Evolutionary conservation across 208 protist genomes (phyloP).

Genomic region (Crithidia fasciculata): DNA sequence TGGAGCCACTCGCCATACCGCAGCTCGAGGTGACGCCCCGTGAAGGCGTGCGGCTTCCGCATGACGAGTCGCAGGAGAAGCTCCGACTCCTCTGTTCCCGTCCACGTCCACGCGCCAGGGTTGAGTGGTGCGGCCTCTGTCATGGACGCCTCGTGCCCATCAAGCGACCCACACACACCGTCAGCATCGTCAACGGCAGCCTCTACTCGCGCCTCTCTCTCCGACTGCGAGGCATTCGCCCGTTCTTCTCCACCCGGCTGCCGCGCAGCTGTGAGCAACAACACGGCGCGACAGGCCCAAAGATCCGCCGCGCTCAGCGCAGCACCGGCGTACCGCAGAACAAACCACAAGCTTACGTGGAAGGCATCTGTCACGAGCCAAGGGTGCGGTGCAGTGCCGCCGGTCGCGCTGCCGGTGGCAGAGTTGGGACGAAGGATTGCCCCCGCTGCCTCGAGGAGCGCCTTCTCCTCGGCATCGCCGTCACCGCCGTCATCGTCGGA

Average conservation of each 20-base stretch:
- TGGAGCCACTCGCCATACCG: conserved; percentile 64
- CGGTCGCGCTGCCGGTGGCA: neutral
- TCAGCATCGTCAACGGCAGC: neutral
- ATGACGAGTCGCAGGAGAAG: conserved; percentile 65
- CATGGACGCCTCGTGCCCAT: neutral
- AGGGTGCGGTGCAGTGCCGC: conserved; percentile 10
- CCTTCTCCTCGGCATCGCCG: conserved; percentile 26
- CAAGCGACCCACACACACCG: too few species aligned
- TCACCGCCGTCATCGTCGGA: conserved; percentile 20
- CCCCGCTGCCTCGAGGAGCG: conserved; percentile 9
- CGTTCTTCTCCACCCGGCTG: neutral
- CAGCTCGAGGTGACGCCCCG: conserved; percentile 44
- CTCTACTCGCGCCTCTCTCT: neutral
- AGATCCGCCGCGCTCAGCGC: conserved; percentile 41
- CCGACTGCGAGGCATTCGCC: neutral
- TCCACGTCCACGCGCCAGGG: conserved; percentile 10
- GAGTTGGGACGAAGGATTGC: neutral
- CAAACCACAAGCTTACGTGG: conserved; percentile 59
- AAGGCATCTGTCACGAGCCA: conserved; percentile 59
- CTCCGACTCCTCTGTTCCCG: conserved; percentile 50
- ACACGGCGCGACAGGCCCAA: conserved; percentile 32
- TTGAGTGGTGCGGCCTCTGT: neutral
- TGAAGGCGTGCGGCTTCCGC: conserved; percentile 44
- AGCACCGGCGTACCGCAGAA: conserved; percentile 44
- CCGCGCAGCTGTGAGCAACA: conserved; percentile 16